These are phyloP conservation scores for Hsuehochloa calcarea DNA, from an alignment of 176 grass and related monocot genomes.

Conservation along the genomic window DNA sequence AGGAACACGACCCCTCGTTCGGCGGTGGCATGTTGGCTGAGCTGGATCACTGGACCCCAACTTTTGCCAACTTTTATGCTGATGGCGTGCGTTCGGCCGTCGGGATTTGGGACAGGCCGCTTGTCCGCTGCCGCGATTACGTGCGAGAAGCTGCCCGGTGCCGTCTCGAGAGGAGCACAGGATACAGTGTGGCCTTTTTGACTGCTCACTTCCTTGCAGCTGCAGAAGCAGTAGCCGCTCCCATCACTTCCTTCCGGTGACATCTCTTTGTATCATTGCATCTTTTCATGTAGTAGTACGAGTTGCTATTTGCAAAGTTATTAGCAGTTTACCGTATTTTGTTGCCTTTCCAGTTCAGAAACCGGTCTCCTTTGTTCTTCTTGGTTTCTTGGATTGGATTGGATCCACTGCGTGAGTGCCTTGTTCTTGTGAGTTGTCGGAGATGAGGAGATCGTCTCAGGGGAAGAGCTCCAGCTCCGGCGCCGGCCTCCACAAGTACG, in stretches of 20 bases:
- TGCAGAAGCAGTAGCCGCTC: background rate
- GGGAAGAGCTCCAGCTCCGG: background rate
- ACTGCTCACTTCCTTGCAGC: background rate
- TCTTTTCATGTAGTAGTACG: background rate
- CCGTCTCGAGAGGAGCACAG: background rate
- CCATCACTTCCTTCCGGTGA: background rate
- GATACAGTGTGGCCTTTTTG: background rate
- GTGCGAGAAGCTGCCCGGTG: background rate
- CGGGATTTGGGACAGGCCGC: background rate
- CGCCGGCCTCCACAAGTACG: background rate
- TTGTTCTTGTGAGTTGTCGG: background rate
- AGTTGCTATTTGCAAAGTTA: background rate
- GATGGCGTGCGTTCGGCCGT: background rate
- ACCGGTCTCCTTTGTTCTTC: background rate
- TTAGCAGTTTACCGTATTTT: too few relatives aligned
- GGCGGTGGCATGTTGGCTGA: conserved; percentile 15
- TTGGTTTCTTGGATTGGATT: background rate
- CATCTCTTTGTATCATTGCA: background rate
- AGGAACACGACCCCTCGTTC: background rate
- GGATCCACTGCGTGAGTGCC: background rate
- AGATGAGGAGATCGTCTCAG: conserved; percentile 31
- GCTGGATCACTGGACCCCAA: background rate
- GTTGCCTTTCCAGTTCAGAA: too few relatives aligned
- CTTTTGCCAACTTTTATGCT: background rate
- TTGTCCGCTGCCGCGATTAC: background rate